Evolutionary conservation across 2,329 filamentous ascomycete genomes (phyloP).

Genomic region (Pyrenophora seminiperda): DNA sequence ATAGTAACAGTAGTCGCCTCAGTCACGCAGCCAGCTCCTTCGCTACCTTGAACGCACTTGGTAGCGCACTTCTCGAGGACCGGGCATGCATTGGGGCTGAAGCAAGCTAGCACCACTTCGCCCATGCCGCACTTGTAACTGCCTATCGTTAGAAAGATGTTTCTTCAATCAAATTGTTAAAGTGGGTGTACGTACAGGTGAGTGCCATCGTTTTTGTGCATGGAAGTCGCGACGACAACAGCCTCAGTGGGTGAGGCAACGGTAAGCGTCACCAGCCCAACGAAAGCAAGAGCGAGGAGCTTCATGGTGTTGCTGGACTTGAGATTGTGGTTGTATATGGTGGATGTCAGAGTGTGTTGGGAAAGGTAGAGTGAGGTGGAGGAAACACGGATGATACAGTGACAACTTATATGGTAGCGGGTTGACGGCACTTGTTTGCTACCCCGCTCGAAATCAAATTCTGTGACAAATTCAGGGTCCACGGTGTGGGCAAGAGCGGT

Average conservation of each 20-base stretch:
- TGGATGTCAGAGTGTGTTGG: neutral
- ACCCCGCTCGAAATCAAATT: neutral
- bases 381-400: neutral
- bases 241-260: neutral
- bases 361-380: neutral
- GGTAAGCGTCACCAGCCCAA: constrained; percentile 8
- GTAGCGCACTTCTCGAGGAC: neutral
- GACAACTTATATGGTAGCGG: neutral
- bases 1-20: neutral
- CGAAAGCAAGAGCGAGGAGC: constrained; percentile 5
- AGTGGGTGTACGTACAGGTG: neutral
- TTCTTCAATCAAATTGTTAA: too few species aligned
- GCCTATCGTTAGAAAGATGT: neutral
- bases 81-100: neutral
- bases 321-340: neutral
- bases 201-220: neutral
- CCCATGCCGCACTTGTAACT: constrained; percentile 5
- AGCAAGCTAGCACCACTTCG: neutral
- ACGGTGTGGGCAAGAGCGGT: neutral
- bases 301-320: constrained; percentile 6
- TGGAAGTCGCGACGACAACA: neutral
- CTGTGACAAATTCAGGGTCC: neutral
- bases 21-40: neutral
- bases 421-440: neutral
- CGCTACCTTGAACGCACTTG: neutral